Conservation (phyloP, 805 yeast species). For the Myxozyma geophila region DNA sequence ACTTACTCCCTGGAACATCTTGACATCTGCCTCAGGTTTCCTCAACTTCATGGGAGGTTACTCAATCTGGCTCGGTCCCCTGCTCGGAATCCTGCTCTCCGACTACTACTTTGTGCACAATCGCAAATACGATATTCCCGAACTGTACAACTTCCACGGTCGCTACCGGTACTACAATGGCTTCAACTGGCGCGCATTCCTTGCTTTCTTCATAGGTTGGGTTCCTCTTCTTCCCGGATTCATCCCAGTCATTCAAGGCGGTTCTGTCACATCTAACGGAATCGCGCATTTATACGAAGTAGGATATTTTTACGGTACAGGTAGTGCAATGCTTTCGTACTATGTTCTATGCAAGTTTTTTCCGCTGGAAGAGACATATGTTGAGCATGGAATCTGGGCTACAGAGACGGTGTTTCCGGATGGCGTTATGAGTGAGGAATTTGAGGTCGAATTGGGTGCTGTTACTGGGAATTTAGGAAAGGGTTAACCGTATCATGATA, state of each 20-base stretch:
- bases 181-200: slow-evolving; percentile 51
- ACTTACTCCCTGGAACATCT: slow-evolving; percentile 51
- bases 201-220: slow-evolving; percentile 44
- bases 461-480: slow-evolving; percentile 9
- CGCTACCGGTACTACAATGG: slow-evolving; percentile 50
- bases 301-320: slow-evolving; percentile 38
- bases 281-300: slow-evolving; percentile 38
- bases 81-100: slow-evolving; percentile 47
- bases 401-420: slow-evolving; percentile 10
- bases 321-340: slow-evolving; percentile 34
- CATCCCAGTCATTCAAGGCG: slow-evolving; percentile 37
- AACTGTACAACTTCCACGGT: slow-evolving; percentile 43
- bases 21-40: slow-evolving; percentile 48
- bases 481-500: background rate
- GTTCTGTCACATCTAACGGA: slow-evolving; percentile 18
- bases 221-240: slow-evolving; percentile 40
- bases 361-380: slow-evolving; percentile 32
- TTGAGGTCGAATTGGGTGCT: slow-evolving; percentile 10
- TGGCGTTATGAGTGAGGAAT: slow-evolving; percentile 13
- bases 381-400: slow-evolving; percentile 26
- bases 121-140: slow-evolving; percentile 30
- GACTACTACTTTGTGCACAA: slow-evolving; percentile 49
- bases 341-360: slow-evolving; percentile 22
- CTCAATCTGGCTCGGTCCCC: slow-evolving; percentile 50
- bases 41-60: slow-evolving; percentile 47